Percentiles rank a stretch among this genome's conserved stretches.
Evolutionary conservation across 805 yeast genomes (phyloP).

Genomic region (Yarrowia deformans): DNA sequence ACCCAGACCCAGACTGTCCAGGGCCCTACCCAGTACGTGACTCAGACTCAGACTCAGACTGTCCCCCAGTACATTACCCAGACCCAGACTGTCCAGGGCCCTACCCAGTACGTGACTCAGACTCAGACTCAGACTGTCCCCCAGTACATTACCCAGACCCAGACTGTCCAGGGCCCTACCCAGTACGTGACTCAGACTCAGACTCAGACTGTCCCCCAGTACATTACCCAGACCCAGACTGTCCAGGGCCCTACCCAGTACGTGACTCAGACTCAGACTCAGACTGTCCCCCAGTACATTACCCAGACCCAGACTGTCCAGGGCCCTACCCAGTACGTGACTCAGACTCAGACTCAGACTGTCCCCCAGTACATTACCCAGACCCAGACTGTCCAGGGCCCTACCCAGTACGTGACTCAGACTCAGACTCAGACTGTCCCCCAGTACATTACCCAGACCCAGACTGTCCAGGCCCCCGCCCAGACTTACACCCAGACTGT

Average conservation of each 20-base stretch:
- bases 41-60: background rate
- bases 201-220: background rate
- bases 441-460: slow-evolving; percentile 1
- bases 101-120: background rate
- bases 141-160: background rate
- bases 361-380: background rate
- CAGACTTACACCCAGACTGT: background rate
- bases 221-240: slow-evolving; percentile 2
- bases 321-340: slow-evolving; percentile 4
- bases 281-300: background rate
- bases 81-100: background rate
- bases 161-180: background rate
- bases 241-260: slow-evolving; percentile 13
- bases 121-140: background rate
- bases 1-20: background rate
- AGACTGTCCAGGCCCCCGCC: too few relatives aligned
- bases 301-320: slow-evolving; percentile 7
- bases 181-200: background rate
- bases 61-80: background rate
- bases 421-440: background rate
- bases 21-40: background rate
- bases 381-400: slow-evolving; percentile 10
- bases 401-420: background rate
- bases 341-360: background rate
- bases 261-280: background rate